Base-by-base conservation (phyloP, 768 basidiomycete genomes). In the Trametes gibbosa region DNA sequence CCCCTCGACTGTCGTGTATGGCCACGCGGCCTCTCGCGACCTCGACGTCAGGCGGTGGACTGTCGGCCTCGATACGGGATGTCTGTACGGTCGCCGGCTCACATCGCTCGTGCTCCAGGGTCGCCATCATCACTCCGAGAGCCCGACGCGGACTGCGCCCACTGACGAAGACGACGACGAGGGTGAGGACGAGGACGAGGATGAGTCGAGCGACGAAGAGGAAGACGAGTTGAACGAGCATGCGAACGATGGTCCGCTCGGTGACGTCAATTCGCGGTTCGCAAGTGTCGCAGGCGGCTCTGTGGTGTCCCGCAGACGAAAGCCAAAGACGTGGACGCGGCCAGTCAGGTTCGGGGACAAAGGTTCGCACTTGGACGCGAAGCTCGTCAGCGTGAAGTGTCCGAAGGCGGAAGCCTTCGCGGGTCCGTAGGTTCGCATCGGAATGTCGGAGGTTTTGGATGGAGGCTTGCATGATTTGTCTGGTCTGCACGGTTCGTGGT, bases 21-120 rank as follows among this genome's bases (percentile, higher is more conserved):
- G 93, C 0, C 95, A 97, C 67, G 80, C 86, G 8, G 94, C 95
- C 5, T 76, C 81, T 3, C 79, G 90, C 25, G 91, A 90, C 13
- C 77, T 97, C 13, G 92, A 95, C 69, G 72, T 93, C 63, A 87
- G 89, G 61, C 79, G 89, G 21, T 96, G 89, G 88, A 84, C 86
- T 2, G 75, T 94, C 59, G 95, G 95, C 1, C 73, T 96, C 34
- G 95, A 98, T 70, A 81, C 89, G 0, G 95, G 91, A 12, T 96
- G 94, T 68, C 90, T 84, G 42, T 88, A 92, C 66, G 81, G 83
- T 7, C 76, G 80, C 40, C 73, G 75, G 39, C 70, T 94, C 50
- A 84, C 87, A 5, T 88, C 90, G 3, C 72, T 93, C 42, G 74
- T 94, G n/a, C 76, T 93, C 43, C 78, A 72, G 32, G 48, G 52